Base-by-base conservation (phyloP, 108 stramenopile genomes). In the Fistulifera solaris region DNA sequence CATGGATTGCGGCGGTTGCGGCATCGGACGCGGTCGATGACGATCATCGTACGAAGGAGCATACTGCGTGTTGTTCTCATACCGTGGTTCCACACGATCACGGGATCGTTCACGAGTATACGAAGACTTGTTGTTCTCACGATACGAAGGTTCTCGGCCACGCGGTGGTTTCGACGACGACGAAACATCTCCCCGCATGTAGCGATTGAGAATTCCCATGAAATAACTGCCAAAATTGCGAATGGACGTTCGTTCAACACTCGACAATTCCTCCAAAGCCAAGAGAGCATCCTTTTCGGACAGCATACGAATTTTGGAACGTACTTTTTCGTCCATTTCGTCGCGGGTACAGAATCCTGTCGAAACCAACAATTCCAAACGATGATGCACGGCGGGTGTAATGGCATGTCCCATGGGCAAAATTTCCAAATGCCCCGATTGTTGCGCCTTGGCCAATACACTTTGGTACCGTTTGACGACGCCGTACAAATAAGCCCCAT, bases 201-300 rank as follows among this genome's bases (percentile, higher is more conserved):
- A 90, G 6, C 84, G 74, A 72, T 87, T 90, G 66, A 90, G 61
- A 46, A 90, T 90, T 26, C 89, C 89, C 82, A 86, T 86, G 47
- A 76, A 77, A 48, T 80, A 77, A 38, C 65, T 69, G n/a, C 68
- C 77, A 61, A 91, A 81, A 45, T 80, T 85, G 13, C 89, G 70
- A 41, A 91, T 85, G 26, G 66, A 65, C 1, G n/a, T 10, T 18
- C 85, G 68, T 15, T 72, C 60, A 27, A 77, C 78, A 1, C 61
- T 27, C 10, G 71, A 53, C 21, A 91, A 55, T 61, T 91, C 89
- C 18, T 91, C 85, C 56, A 91, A 77, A 22, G 89, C 85, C 63
- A 72, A 66, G 26, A 87, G 56, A 11, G 85, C 85, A 66, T 91
- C 89, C 43, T 69, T 62, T 52, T 91, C 89, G 5, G 71, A 53